Conservation (phyloP, 495 filamentous ascomycete genomes). For the Zalerion maritima region DNA sequence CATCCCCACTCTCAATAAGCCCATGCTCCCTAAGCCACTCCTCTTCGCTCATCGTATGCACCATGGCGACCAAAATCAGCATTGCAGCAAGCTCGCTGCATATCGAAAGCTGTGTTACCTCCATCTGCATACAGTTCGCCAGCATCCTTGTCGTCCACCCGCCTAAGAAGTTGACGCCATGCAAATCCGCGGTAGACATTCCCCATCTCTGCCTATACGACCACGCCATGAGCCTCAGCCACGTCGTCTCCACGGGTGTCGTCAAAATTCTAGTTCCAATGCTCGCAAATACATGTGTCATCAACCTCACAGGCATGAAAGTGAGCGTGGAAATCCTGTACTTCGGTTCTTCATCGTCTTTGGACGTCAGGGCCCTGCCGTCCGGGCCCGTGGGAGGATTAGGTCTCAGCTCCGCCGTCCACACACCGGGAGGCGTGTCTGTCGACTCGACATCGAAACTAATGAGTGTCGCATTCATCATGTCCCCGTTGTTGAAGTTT, state of each 20-base stretch:
- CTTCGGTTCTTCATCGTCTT: conserved; percentile 11
- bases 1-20: too few species aligned
- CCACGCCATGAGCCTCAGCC: conserved; percentile 16
- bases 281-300: conserved; percentile 21
- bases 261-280: conserved; percentile 16
- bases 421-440: conserved; percentile 27
- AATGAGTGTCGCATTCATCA: conserved; percentile 35
- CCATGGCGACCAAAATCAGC: conserved; percentile 14
- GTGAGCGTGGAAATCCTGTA: conserved; percentile 26
- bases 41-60: conserved; percentile 17
- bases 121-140: conserved; percentile 20
- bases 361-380: conserved; percentile 11
- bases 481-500: too few species aligned
- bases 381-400: too few species aligned
- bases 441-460: conserved; percentile 39
- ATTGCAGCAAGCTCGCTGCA: conserved; percentile 19
- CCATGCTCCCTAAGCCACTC: too few species aligned
- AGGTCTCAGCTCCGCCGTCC: conserved; percentile 42
- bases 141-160: conserved; percentile 10
- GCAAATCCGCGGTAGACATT: conserved; percentile 11
- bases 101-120: conserved; percentile 16
- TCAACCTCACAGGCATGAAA: conserved; percentile 19
- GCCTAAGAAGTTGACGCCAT: conserved; percentile 8
- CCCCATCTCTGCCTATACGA: conserved; percentile 12
- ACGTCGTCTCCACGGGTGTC: conserved; percentile 17